These are phyloP conservation scores for Hyaloperonospora brassicae DNA, from an alignment of 352 stramenopile species.

Conservation along the genomic window DNA sequence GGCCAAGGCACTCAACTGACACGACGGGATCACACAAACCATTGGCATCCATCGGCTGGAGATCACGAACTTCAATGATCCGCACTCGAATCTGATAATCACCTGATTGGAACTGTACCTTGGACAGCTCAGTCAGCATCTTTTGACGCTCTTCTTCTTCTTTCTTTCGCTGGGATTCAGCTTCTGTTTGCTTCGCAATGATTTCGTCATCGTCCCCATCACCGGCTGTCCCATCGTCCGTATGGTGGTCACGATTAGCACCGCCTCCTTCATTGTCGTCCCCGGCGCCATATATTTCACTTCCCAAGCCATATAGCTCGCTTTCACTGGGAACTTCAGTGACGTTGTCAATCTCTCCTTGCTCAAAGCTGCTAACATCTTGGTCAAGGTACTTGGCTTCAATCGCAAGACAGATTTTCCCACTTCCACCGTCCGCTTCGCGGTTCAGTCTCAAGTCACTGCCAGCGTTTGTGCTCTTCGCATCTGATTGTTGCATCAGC, in stretches of 20 bases:
- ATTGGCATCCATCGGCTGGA: slow-evolving; percentile 83
- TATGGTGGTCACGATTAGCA: slow-evolving; percentile 28
- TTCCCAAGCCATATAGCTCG: slow-evolving; percentile 25
- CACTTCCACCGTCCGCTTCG: slow-evolving; percentile 40
- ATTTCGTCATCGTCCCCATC: slow-evolving; percentile 28
- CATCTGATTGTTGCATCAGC: slow-evolving; percentile 41
- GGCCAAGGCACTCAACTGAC: slow-evolving; percentile 72
- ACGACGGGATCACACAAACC: slow-evolving; percentile 85
- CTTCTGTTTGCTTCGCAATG: slow-evolving; percentile 30
- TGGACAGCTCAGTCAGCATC: slow-evolving; percentile 62
- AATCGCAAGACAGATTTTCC: slow-evolving; percentile 60
- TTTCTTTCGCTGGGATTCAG: slow-evolving; percentile 51
- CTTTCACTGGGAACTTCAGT: slow-evolving; percentile 42
- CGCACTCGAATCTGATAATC: slow-evolving; percentile 84
- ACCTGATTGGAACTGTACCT: slow-evolving; percentile 67
- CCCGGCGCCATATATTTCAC: neutral
- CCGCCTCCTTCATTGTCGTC: slow-evolving; percentile 20
- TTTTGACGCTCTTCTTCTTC: slow-evolving; percentile 64
- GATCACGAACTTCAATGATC: slow-evolving; percentile 86
- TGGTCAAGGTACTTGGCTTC: slow-evolving; percentile 50
- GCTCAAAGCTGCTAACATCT: slow-evolving; percentile 44
- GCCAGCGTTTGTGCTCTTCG: slow-evolving; percentile 21
- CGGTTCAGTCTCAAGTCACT: slow-evolving; percentile 45
- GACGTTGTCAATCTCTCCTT: slow-evolving; percentile 61
- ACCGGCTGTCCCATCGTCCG: slow-evolving; percentile 27